phyloP scores from a whole-genome alignment of 192 early-diverging fungal genomes.

The Rhizoclosmatium globosum region DNA sequence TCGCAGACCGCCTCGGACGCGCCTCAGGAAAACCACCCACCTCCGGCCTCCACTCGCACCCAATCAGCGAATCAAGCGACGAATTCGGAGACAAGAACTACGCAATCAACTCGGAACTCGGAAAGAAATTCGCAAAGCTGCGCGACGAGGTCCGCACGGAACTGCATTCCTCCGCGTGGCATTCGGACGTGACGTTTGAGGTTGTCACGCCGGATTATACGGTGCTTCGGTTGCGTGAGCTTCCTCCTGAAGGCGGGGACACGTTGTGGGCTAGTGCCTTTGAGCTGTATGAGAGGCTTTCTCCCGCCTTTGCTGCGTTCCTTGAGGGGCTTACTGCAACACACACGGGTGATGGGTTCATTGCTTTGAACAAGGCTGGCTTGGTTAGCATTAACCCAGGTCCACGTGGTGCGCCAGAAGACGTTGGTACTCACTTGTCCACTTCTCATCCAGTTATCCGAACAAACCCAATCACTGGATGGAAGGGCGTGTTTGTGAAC shows the following conservation, averaged over 20 bases:
- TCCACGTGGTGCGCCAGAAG: constrained; percentile 34
- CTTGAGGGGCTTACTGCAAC: constrained; percentile 67
- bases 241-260: constrained; percentile 34
- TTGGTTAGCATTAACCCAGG: constrained; percentile 15
- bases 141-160: background rate
- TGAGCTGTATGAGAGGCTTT: constrained; percentile 66
- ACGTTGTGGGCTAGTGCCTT: constrained; percentile 66
- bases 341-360: constrained; percentile 52
- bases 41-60: constrained; percentile 22
- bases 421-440: constrained; percentile 2
- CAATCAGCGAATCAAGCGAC: constrained; percentile 2
- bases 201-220: constrained; percentile 59
- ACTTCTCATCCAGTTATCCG: constrained; percentile 55
- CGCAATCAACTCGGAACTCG: background rate
- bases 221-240: constrained; percentile 57
- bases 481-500: constrained; percentile 54
- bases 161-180: constrained; percentile 4
- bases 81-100: constrained; percentile 12
- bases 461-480: constrained; percentile 63
- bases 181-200: constrained; percentile 59
- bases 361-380: constrained; percentile 3
- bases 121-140: background rate
- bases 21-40: constrained; percentile 12
- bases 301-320: constrained; percentile 59
- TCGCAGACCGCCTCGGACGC: constrained; percentile 35